Base-by-base conservation (phyloP, 306 rosid genomes). In the Hippophae rhamnoides region DNA sequence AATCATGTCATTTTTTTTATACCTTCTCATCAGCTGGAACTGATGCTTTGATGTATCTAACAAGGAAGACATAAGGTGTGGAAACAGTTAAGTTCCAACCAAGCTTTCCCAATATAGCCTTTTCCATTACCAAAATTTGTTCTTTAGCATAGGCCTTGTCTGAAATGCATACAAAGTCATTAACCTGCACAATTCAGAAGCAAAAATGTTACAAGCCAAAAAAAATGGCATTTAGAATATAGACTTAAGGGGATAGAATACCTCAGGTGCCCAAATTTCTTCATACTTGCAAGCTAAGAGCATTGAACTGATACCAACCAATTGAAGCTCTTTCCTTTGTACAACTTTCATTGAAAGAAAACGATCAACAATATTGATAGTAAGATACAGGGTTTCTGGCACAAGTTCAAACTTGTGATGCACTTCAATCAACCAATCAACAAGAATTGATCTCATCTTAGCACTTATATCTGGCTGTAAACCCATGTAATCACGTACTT, bases 261-360 rank as follows among this genome's bases (percentile, higher is more conserved):
- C 98, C 95, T 82, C 93, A 10, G 98, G 96, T 23, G 98, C 89
- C 96, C 96, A 92, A 13, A 92, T 78, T 74, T 92, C 98, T 67
- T 88, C 96, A 59, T 92, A 87, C 61, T 92, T 92, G 69, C 88
- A 70, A 9, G 98, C 98, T 14, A 92, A 62, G 40, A 87, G 85
- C 98, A 87, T 85, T 48, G 98, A 73, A 58, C 96, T 83, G 44
- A 92, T 83, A 25, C 96, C 98, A 57, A 92, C 83, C 10, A 92
- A 77, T 72, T 87, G 96, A 75, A 87, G 89, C 47, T 88, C 98
- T 70, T 62, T 84, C 74, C 98, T 83, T 13, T 82, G 68, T 0
- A 85, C 82, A 23, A 66, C 69, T 73, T 74, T 92, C 60, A 45
- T 49, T 3, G 87, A 83, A 42, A 92, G 86, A 62, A 87, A 87